Percentiles rank a stretch among this genome's conserved stretches.
Evolutionary conservation across 805 yeast genomes (phyloP).

Genomic region (Lipomyces lipofer): DNA sequence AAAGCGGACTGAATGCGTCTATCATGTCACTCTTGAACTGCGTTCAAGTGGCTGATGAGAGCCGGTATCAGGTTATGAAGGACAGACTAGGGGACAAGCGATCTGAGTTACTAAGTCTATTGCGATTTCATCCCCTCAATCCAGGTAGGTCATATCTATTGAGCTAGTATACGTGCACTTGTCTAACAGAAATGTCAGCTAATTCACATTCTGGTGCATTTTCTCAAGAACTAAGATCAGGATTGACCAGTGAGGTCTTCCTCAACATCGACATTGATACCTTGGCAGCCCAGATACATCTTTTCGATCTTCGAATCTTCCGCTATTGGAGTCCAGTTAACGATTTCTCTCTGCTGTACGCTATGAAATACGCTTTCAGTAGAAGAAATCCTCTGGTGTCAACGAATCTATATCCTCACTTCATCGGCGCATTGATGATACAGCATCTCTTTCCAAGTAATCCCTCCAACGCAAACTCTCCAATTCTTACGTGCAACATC

Average conservation of each 20-base stretch:
- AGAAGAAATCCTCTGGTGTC: constrained; percentile 74
- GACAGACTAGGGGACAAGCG: constrained; percentile 3
- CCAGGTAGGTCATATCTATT: too few species aligned
- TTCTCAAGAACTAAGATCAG: not conserved
- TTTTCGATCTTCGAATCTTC: constrained; percentile 66
- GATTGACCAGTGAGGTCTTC: constrained; percentile 48
- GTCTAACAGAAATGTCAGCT: too few species aligned
- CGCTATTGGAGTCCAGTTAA: constrained; percentile 72
- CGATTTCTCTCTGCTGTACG: constrained; percentile 75
- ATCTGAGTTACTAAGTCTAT: constrained; percentile 4
- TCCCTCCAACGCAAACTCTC: constrained; percentile 40
- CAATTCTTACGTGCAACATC: constrained; percentile 54
- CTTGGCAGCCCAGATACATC: constrained; percentile 64
- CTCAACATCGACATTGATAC: constrained; percentile 53
- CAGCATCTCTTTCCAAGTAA: constrained; percentile 62
- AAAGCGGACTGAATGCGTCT: constrained; percentile 3
- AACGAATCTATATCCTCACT: constrained; percentile 71
- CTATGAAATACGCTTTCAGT: constrained; percentile 45
- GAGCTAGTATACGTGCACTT: too few species aligned
- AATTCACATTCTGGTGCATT: too few species aligned
- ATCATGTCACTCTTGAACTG: constrained; percentile 6
- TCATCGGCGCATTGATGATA: constrained; percentile 67
- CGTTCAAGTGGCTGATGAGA: not conserved
- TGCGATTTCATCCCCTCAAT: not conserved
- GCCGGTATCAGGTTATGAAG: too few species aligned